Evolutionary conservation across 176 grass and related monocot species (phyloP), one percentile per base, ranked within the genome.

Genomic region (Oryza brachyantha): DNA sequence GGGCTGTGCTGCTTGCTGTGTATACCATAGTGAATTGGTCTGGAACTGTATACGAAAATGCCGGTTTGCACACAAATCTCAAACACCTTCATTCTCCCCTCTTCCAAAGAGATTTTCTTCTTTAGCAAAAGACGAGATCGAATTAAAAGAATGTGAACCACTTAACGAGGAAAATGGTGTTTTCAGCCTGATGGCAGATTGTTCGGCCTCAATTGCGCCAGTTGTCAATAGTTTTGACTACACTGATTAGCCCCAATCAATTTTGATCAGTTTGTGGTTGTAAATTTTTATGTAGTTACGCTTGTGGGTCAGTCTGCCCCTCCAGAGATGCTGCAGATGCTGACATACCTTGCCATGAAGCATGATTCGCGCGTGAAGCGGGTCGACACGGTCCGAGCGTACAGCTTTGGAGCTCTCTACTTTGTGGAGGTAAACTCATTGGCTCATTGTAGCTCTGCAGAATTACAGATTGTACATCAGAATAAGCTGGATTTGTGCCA

Each of bases 11-110:
- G 17, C 90, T 98, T 69, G 95, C 95, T 1, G 32, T 98, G 31
- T 94, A 98, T 48, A 98, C 95, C n/a, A 89, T 93, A 13, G 62
- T 32, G 8, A 94, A 92, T 29, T 98, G 95, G 95, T 98, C 95
- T 8, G 85, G 78, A 75, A 94, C 87, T 17, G 92, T 94, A 28
- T 29, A 91, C 19, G 95, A 98, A 66, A 90, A 94, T 52, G 95
- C 89, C 89, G 92, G 89, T 94, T 65, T 12, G 25, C 82, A 29
- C 11, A 34, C 50, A 42, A 13, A 54, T 29, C 32, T 64, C 0
- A 48, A 55, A 42, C n/a, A 5, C 3, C 21, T 73, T 7, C 32
- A 8, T 8, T 37, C 59, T 38, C 29, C 21, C 14, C 24, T 13
- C 4, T 79, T 26, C 29, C 0, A 35, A 27, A 61, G 13, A 28